phyloP scores from a whole-genome alignment of 805 yeast genomes.

The Hanseniaspora hatyaiensis region DNA sequence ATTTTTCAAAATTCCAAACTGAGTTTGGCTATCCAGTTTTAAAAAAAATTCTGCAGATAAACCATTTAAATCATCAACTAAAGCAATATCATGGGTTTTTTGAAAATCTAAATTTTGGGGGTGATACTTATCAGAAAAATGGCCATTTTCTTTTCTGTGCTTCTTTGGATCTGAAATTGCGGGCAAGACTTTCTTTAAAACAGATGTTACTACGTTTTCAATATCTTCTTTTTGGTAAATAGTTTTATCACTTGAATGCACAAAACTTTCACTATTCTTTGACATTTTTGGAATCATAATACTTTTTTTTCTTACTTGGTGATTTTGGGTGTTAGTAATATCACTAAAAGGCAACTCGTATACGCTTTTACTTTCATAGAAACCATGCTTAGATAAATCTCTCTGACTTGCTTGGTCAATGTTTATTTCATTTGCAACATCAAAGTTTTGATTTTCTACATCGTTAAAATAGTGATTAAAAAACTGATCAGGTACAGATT shows the following conservation, averaged over 20 bases:
- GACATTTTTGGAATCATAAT: neutral
- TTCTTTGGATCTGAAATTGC: neutral
- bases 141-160: neutral
- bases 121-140: neutral
- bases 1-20: constrained; percentile 4
- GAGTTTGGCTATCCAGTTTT: constrained; percentile 3
- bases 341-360: neutral
- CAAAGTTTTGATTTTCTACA: too few relatives aligned
- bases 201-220: constrained; percentile 4
- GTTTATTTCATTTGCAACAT: too few relatives aligned
- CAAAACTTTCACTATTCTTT: neutral
- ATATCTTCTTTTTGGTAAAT: constrained; percentile 9
- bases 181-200: constrained; percentile 6
- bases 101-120: too few relatives aligned
- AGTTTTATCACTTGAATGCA: neutral
- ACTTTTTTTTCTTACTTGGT: neutral
- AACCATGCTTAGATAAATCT: neutral
- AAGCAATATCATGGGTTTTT: neutral
- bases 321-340: neutral
- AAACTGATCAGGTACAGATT: neutral
- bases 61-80: neutral
- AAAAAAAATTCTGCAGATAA: neutral
- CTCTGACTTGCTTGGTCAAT: neutral
- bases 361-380: too few relatives aligned
- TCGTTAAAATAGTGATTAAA: too few relatives aligned